A percentile compares a stretch with the other conserved stretches of the same genome.
phyloP scores from a whole-genome alignment of 164 flowering plant genomes.

The Litsea cubeba region DNA sequence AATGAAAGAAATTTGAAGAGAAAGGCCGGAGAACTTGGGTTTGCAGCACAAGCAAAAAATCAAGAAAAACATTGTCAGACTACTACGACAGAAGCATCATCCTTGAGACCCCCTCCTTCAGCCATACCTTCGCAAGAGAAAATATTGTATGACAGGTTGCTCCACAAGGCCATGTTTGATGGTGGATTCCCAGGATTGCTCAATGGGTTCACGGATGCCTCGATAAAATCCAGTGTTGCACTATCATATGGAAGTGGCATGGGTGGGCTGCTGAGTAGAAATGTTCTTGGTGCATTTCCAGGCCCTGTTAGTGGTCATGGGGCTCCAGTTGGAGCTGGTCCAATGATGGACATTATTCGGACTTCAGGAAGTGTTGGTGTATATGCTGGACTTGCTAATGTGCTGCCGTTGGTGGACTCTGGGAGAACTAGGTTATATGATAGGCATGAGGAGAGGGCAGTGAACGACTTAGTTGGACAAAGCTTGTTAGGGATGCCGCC shows the following conservation, averaged over 20 bases:
- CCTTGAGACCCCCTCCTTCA: background rate
- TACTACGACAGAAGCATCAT: background rate
- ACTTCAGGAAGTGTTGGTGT: background rate
- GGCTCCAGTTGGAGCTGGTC: conserved; percentile 3
- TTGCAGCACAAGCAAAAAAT: conserved; percentile 15
- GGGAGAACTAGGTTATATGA: conserved; percentile 11
- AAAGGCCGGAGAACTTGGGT: conserved; percentile 28
- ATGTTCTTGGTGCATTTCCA: background rate
- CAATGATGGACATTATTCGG: background rate
- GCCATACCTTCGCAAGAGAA: conserved; percentile 20
- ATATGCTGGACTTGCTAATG: conserved; percentile 20
- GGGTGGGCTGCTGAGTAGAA: conserved; percentile 1
- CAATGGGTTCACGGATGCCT: conserved; percentile 15
- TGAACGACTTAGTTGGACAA: conserved; percentile 5
- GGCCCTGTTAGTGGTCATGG: conserved; percentile 5
- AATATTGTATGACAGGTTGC: conserved; percentile 7
- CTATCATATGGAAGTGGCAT: conserved; percentile 12
- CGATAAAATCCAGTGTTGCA: conserved; percentile 6
- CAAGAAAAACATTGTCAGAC: conserved; percentile 24
- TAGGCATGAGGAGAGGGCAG: conserved; percentile 23
- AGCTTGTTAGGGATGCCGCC: background rate
- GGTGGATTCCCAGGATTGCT: conserved; percentile 15
- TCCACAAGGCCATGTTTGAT: conserved; percentile 10
- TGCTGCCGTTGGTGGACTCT: conserved; percentile 8
- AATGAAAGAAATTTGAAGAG: conserved; percentile 26